Evolutionary conservation across 805 yeast genomes (phyloP).

Genomic region (Saccharomycopsis sp.): DNA sequence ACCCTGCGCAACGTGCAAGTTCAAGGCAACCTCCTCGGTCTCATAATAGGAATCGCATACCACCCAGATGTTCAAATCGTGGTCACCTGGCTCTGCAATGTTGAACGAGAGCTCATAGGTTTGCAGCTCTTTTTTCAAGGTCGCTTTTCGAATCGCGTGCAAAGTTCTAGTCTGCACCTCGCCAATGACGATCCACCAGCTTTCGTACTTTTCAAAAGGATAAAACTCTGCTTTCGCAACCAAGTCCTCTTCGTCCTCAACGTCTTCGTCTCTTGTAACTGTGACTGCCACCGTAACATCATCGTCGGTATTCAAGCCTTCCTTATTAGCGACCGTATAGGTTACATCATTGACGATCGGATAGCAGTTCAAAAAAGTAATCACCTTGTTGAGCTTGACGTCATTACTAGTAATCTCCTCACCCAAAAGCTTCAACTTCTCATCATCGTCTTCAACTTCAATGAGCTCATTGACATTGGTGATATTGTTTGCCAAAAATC

Average conservation of each 20-base stretch:
- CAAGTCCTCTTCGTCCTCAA: slow-evolving; percentile 43
- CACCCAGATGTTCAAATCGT: slow-evolving; percentile 66
- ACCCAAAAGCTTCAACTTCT: slow-evolving; percentile 52
- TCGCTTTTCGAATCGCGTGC: slow-evolving; percentile 62
- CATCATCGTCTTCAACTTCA: slow-evolving; percentile 61
- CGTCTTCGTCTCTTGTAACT: slow-evolving; percentile 68
- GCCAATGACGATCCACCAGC: slow-evolving; percentile 88
- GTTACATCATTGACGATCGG: slow-evolving; percentile 68
- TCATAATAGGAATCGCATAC: slow-evolving; percentile 89
- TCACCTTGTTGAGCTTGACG: slow-evolving; percentile 51
- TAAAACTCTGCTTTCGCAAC: slow-evolving; percentile 49
- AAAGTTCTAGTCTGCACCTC: slow-evolving; percentile 49
- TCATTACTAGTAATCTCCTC: slow-evolving; percentile 31
- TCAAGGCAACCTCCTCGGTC: slow-evolving; percentile 46
- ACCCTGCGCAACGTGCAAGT: slow-evolving; percentile 5
- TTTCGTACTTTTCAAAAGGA: slow-evolving; percentile 54
- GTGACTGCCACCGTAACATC: slow-evolving; percentile 33
- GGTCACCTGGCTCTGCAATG: slow-evolving; percentile 52
- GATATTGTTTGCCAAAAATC: slow-evolving; percentile 48
- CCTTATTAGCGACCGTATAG: slow-evolving; percentile 38
- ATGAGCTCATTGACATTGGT: slow-evolving; percentile 69
- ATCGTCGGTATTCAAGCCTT: slow-evolving; percentile 35
- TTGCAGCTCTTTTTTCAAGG: slow-evolving; percentile 44
- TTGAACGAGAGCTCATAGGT: slow-evolving; percentile 44
- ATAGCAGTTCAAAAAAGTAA: slow-evolving; percentile 80